These are phyloP conservation scores for Candida xyloterini DNA, from an alignment of 805 yeast genomes.

Conservation along the genomic window DNA sequence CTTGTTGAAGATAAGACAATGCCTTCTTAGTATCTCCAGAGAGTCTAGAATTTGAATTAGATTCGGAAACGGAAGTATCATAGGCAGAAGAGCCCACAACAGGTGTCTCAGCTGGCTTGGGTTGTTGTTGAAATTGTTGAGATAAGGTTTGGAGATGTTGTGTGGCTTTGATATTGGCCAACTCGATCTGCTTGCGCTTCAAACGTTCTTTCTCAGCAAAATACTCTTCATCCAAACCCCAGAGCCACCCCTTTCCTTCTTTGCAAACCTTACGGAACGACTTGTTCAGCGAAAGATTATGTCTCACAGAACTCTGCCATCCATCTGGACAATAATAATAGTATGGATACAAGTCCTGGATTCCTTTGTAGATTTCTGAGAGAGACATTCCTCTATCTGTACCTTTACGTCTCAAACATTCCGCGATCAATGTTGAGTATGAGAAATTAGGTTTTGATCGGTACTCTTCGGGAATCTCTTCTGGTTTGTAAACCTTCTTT, in stretches of 20 bases:
- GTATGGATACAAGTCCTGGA: conserved; percentile 85
- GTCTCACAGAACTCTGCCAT: conserved; percentile 94
- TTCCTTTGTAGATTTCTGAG: conserved; percentile 82
- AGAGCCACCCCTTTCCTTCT: conserved; percentile 92
- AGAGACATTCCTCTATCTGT: conserved; percentile 73
- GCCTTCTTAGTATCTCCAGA: conserved; percentile 68
- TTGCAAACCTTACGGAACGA: conserved; percentile 77
- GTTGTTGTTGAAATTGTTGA: conserved; percentile 28
- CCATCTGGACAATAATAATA: conserved; percentile 94
- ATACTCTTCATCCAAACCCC: conserved; percentile 88
- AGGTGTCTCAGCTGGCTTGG: conserved; percentile 8
- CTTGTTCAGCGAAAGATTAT: conserved; percentile 81
- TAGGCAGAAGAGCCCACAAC: conserved; percentile 12
- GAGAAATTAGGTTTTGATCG: conserved; percentile 81
- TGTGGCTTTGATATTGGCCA: conserved; percentile 37
- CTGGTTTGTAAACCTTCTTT: conserved; percentile 66
- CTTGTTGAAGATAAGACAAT: conserved; percentile 80
- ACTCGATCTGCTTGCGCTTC: conserved; percentile 63
- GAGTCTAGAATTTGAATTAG: conserved; percentile 27
- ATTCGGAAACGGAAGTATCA: conserved; percentile 16
- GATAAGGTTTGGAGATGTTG: conserved; percentile 17
- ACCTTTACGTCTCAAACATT: conserved; percentile 67
- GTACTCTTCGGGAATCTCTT: conserved; percentile 86
- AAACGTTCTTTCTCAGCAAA: conserved; percentile 73
- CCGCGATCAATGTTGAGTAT: conserved; percentile 75